Percentiles rank a stretch among this genome's conserved stretches.
These are phyloP conservation scores for Rhodotorula kratochvilovae DNA, from an alignment of 768 basidiomycete genomes.

Conservation along the genomic window DNA sequence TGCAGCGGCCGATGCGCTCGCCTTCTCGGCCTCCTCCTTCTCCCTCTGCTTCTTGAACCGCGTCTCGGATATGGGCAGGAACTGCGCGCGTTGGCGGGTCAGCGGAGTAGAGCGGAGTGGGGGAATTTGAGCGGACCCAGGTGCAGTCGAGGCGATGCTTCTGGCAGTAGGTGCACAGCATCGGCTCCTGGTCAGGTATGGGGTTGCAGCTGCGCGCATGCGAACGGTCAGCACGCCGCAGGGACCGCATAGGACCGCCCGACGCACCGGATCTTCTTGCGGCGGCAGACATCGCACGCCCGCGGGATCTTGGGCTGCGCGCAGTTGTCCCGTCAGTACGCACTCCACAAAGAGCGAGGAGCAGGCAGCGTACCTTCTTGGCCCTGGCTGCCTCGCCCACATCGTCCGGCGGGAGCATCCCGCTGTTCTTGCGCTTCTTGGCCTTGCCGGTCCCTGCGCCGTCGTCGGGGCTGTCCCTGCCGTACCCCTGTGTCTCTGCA, in stretches of 20 bases:
- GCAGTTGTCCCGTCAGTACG: neutral
- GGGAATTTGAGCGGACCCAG: conserved; percentile 51
- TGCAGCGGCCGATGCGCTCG: conserved; percentile 1
- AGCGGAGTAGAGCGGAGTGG: neutral
- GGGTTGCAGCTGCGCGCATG: conserved; percentile 66
- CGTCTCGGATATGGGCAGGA: conserved; percentile 96
- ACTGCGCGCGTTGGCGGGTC: conserved; percentile 46
- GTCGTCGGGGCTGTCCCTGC: neutral
- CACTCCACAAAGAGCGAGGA: neutral
- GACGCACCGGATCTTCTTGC: conserved; percentile 73
- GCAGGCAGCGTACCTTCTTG: neutral
- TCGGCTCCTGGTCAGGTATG: conserved; percentile 68
- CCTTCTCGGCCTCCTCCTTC: conserved; percentile 59
- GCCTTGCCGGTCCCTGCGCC: neutral
- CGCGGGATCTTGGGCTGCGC: conserved; percentile 68
- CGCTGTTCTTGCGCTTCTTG: neutral
- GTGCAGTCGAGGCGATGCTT: conserved; percentile 91
- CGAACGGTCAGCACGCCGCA: conserved; percentile 10
- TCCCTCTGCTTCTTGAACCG: conserved; percentile 94
- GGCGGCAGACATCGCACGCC: conserved; percentile 85
- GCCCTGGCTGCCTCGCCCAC: neutral
- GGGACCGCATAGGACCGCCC: neutral
- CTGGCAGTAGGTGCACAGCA: conserved; percentile 88
- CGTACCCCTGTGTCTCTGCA: neutral
- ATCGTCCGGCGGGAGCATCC: neutral